phyloP scores from a whole-genome alignment of 306 rosid species.

The Cucumis melo region DNA sequence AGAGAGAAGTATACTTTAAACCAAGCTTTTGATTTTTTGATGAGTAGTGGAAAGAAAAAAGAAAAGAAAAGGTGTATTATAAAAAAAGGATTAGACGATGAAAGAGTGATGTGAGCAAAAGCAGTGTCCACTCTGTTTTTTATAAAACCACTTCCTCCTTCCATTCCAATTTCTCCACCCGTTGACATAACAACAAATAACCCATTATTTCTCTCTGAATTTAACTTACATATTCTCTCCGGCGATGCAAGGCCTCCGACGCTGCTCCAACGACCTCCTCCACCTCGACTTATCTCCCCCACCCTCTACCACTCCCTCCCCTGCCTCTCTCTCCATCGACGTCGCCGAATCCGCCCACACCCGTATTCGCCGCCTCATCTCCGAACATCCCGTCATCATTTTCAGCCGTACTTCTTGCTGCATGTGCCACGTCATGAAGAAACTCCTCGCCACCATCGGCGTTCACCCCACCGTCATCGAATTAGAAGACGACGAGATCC shows the following conservation, averaged over 20 bases:
- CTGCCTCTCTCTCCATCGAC: slow-evolving; percentile 70
- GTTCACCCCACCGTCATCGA: slow-evolving; percentile 96
- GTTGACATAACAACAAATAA: slow-evolving; percentile 23
- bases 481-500: slow-evolving; percentile 79
- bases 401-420: slow-evolving; percentile 80
- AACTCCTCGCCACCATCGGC: slow-evolving; percentile 73
- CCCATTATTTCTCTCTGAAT: background rate
- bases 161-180: background rate
- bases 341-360: slow-evolving; percentile 65
- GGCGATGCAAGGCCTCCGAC: slow-evolving; percentile 65
- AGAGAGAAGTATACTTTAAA: background rate
- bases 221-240: background rate
- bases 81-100: background rate
- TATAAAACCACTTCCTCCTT: slow-evolving; percentile 10
- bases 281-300: slow-evolving; percentile 34
- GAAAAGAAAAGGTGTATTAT: background rate
- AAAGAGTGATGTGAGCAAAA: slow-evolving; percentile 37
- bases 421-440: slow-evolving; percentile 99
- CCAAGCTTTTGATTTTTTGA: background rate
- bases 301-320: background rate
- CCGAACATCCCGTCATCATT: slow-evolving; percentile 87
- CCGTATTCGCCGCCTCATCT: slow-evolving; percentile 72
- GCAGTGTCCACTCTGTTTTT: slow-evolving; percentile 5
- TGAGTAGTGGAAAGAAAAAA: background rate
- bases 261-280: slow-evolving; percentile 56